Base-by-base conservation (phyloP, 805 yeast genomes). In the Grigorovia yakushimaensis region DNA sequence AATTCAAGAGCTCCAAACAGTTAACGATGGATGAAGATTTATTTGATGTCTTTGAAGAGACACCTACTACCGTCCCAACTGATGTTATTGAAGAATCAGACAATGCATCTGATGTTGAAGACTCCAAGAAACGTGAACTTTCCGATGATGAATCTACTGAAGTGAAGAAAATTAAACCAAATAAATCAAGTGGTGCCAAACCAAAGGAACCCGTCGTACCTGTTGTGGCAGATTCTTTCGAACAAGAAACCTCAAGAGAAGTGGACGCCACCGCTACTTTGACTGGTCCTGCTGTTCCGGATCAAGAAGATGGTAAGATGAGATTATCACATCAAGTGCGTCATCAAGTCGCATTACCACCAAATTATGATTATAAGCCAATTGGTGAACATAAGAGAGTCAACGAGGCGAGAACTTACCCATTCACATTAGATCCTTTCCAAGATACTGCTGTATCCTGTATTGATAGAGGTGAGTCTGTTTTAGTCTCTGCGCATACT, bases 301-400 rank as follows among this genome's bases (percentile, higher is more conserved):
- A 64, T 3, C 67, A 67, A 41, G 71, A 67, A 49, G 76, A 71
- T 46, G 76, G 76, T 18, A 72, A 72, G 46, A 81, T 88, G 49
- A 82, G 84, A 62, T 71, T 88, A 53, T 80, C 81, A 49, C 98
- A 91, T 71, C 96, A 88, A 67, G 96, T 91, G 47, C 83, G 98
- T 65, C 98, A 91, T 69, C 97, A 91, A 67, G 98, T 91, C 10
- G 97, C 98, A 1, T 75, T 91, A 21, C 98, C 98, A 1, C 94
- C 95, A 4, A 84, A 84, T 50, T 93, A 82, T 61, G 84, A 89
- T 43, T 91, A 93, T 61, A 72, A 72, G 13, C 97, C 98, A 15
- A 88, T 91, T 54, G 83, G 88, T 23, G 84, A 88, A 54, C 98
- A 93, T 64, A 82, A 82, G 60, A 77, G 95, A 60, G 59, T 61